Conservation (phyloP, 2,329 filamentous ascomycete genomes). For the Xylariales sp. region DNA sequence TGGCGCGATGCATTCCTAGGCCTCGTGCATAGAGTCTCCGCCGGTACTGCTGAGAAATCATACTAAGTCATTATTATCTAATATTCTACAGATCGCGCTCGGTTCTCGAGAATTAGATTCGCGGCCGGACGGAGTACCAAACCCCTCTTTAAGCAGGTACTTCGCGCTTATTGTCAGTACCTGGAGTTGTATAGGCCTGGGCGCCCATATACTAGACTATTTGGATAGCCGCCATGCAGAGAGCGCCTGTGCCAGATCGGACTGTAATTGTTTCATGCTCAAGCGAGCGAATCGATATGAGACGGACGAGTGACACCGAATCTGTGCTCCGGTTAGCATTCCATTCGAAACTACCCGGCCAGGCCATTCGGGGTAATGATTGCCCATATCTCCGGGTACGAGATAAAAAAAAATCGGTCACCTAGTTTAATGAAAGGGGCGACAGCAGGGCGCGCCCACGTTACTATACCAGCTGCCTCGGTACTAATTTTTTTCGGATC, state of each 20-base stretch:
- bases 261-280: too few relatives aligned
- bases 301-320: too few relatives aligned
- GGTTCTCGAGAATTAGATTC: slow-evolving; percentile 20
- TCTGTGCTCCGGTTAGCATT: too few relatives aligned
- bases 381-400: too few relatives aligned
- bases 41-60: slow-evolving; percentile 24
- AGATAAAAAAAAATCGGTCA: too few relatives aligned
- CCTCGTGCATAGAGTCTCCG: slow-evolving; percentile 20
- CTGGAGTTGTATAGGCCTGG: slow-evolving; percentile 26
- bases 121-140: not conserved
- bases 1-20: slow-evolving; percentile 20
- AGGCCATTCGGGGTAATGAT: too few relatives aligned
- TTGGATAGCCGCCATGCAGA: slow-evolving; percentile 35
- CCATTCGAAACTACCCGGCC: too few relatives aligned
- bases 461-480: too few relatives aligned
- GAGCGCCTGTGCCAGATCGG: slow-evolving; percentile 27
- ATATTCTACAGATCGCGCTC: slow-evolving; percentile 16
- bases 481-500: too few relatives aligned
- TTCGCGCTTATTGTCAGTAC: slow-evolving; percentile 15
- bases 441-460: too few relatives aligned
- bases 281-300: too few relatives aligned
- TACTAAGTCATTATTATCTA: slow-evolving; percentile 3
- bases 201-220: slow-evolving; percentile 17
- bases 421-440: too few relatives aligned
- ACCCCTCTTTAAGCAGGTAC: slow-evolving; percentile 6